Evolutionary conservation across 257 asterid species (phyloP).

Genomic region (Agastache rugosa): DNA sequence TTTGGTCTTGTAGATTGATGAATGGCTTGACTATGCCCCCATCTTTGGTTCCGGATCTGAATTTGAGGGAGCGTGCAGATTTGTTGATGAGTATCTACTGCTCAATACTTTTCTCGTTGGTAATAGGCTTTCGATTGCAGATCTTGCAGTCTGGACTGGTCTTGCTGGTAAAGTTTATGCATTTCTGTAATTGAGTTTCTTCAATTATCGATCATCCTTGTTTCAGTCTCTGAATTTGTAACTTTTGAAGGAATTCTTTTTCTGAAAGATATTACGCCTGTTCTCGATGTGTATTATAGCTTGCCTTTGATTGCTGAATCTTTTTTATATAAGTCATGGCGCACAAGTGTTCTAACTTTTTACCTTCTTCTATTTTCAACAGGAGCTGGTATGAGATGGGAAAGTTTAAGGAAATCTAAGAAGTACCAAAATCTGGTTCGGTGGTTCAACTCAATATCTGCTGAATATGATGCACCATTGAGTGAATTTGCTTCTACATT

Average conservation of each 20-base stretch:
- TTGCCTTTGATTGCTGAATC: not conserved
- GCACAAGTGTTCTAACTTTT: not conserved
- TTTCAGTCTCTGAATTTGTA: not conserved
- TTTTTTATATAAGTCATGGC: not conserved
- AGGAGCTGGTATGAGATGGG: conserved; percentile 94
- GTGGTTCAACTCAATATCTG: conserved; percentile 83
- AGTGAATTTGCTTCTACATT: conserved; percentile 57
- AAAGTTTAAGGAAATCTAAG: conserved; percentile 86
- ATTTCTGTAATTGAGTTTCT: not conserved
- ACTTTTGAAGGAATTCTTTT: not conserved
- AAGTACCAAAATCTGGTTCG: conserved; percentile 86
- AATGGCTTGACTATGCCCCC: conserved; percentile 84
- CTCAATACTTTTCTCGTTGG: conserved; percentile 75
- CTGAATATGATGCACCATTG: conserved; percentile 62
- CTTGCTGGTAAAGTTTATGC: conserved; percentile 68
- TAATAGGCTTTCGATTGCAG: conserved; percentile 74
- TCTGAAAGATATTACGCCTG: not conserved
- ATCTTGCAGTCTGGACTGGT: conserved; percentile 83
- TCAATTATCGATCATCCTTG: not conserved
- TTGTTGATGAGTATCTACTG: conserved; percentile 66
- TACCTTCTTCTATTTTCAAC: conserved; percentile 10
- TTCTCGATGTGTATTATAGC: not conserved
- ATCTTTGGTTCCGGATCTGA: conserved; percentile 78
- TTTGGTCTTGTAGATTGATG: conserved; percentile 65
- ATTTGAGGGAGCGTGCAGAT: conserved; percentile 88